Evolutionary conservation across 495 filamentous ascomycete species (phyloP), one percentile per base, ranked within the genome.

Genomic region (Geoglossum glabrum): DNA sequence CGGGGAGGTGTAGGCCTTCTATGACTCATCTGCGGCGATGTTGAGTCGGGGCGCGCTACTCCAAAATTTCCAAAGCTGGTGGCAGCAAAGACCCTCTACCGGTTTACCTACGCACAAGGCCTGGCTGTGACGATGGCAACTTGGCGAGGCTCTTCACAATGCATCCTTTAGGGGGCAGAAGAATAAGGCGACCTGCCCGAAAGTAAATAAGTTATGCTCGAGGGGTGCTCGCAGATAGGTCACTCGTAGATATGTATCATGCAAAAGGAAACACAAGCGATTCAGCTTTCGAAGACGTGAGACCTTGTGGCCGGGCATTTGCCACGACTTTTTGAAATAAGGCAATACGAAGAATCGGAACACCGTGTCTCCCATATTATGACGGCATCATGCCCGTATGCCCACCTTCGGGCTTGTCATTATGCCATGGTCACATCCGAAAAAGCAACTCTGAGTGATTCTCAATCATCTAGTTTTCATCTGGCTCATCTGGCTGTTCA

Each of bases 401-500:
- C 26, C 46, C 21, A 50, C 7, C 21, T 3, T 28, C 26, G n/a
- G 26, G 21, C 21, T 31, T 31, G 17, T 27, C 49, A 30, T 19
- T 27, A 30, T 28, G 49, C 25, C 49, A 52, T n/a, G 49, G 46
- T 13, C 26, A 52, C 49, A 52, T 52, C 28, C 49, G 54, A 40
- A 56, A n/a, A 56, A 27, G 54, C 30, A 23, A 38, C n/a, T 1
- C 23, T 45, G 31, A 45, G n/a, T 25, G 3, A 56, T 17, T 13
- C 54, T n/a, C 6, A 19, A 56, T 19, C 9, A 55, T 54, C 50
- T 59, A 68, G 59, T 67, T 64, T 56, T 84, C 78, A 57, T 88
- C 85, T 34, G 84, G 83, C 30, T 97, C 92, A 59, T 92, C 87
- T 0, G 90, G 89, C 68, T 96, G 87, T 62, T 98, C 92, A 65